These are phyloP conservation scores for Fusarium buharicum DNA, from an alignment of 2,329 filamentous ascomycete genomes.

Conservation along the genomic window DNA sequence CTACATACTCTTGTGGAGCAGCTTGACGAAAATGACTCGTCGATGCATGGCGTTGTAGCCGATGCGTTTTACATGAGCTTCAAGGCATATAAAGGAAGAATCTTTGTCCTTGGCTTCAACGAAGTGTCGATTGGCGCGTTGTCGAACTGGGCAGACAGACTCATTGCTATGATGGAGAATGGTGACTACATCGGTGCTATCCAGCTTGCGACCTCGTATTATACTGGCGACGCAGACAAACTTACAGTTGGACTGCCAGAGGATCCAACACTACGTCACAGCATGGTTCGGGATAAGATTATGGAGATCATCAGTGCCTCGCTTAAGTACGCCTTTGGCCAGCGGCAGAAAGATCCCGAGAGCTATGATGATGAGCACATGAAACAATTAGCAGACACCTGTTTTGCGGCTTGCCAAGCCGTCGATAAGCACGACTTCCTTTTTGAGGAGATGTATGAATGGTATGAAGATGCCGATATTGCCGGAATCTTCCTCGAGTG, in stretches of 20 bases:
- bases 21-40: constrained; percentile 84
- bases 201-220: constrained; percentile 89
- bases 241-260: constrained; percentile 93
- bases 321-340: constrained; percentile 85
- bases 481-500: constrained; percentile 86
- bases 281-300: constrained; percentile 86
- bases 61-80: constrained; percentile 99
- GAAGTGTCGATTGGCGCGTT: constrained; percentile 90
- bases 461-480: constrained; percentile 81
- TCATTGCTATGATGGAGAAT: constrained; percentile 93
- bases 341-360: constrained; percentile 63
- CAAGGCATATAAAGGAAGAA: constrained; percentile 89
- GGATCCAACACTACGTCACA: constrained; percentile 77
- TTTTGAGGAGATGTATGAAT: constrained; percentile 90
- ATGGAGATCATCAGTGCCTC: constrained; percentile 95
- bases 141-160: constrained; percentile 95
- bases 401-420: constrained; percentile 83
- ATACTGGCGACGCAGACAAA: constrained; percentile 90
- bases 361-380: constrained; percentile 68
- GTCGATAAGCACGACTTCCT: constrained; percentile 84
- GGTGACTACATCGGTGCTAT: constrained; percentile 97
- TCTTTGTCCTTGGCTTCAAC: constrained; percentile 94
- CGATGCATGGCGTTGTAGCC: constrained; percentile 94
- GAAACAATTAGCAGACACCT: constrained; percentile 81
- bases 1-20: constrained; percentile 87